These are phyloP conservation scores for Colletotrichum ledebouriae DNA, from an alignment of 2,329 filamentous ascomycete species.

Conservation along the genomic window DNA sequence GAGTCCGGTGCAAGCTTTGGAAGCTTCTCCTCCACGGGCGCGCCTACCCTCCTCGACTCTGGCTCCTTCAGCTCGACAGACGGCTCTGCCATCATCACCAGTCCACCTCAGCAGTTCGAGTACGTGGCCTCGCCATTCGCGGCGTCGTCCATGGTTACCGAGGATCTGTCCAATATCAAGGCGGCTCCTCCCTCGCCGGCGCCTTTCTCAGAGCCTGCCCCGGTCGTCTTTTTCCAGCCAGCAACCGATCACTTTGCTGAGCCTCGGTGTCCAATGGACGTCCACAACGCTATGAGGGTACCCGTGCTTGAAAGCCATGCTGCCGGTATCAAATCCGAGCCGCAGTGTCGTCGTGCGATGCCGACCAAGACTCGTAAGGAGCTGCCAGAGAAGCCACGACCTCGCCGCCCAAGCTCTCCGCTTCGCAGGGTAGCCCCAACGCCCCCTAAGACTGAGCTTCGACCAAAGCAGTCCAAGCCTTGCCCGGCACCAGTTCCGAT, in stretches of 20 bases:
- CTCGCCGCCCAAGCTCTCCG: slow-evolving; percentile 14
- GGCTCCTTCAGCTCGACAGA: slow-evolving; percentile 32
- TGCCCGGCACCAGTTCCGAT: slow-evolving; percentile 12
- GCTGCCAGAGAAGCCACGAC: slow-evolving; percentile 35
- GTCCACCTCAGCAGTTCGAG: slow-evolving; percentile 28
- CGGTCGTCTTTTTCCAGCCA: slow-evolving; percentile 27
- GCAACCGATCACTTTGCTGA: slow-evolving; percentile 18
- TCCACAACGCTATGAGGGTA: neutral
- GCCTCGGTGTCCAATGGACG: slow-evolving; percentile 15
- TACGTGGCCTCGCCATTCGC: slow-evolving; percentile 31
- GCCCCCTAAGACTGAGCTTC: slow-evolving; percentile 21
- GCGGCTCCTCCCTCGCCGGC: slow-evolving; percentile 21
- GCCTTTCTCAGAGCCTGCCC: slow-evolving; percentile 31
- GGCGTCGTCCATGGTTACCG: slow-evolving; percentile 22
- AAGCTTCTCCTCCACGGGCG: slow-evolving; percentile 40
- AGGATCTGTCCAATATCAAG: slow-evolving; percentile 25
- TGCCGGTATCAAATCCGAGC: slow-evolving; percentile 5
- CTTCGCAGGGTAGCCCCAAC: neutral
- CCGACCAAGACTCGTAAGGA: slow-evolving; percentile 31
- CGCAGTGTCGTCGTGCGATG: neutral
- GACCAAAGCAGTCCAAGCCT: slow-evolving; percentile 29
- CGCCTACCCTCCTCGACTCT: slow-evolving; percentile 28
- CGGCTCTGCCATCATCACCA: slow-evolving; percentile 19
- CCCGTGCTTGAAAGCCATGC: slow-evolving; percentile 1
- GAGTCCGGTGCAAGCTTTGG: slow-evolving; percentile 32